These are phyloP conservation scores for Colletotrichum camelliae DNA, from an alignment of 2,329 filamentous ascomycete species.

Conservation along the genomic window DNA sequence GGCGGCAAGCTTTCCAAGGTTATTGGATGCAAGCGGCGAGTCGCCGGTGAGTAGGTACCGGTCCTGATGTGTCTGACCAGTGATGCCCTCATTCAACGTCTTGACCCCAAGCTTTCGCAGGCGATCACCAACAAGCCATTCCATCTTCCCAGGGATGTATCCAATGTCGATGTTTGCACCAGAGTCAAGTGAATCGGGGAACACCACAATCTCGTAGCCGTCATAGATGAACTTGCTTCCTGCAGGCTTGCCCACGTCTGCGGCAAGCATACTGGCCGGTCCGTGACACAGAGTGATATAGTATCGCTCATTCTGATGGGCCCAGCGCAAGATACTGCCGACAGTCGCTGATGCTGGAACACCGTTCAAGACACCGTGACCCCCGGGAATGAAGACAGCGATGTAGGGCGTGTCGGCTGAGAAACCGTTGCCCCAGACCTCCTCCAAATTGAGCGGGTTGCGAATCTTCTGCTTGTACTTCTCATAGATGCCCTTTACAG, in stretches of 20 bases:
- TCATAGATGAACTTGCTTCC: not conserved
- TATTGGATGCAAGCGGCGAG: not conserved
- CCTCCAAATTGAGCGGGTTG: not conserved
- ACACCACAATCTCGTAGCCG: not conserved
- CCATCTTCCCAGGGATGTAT: not conserved
- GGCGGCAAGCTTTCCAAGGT: not conserved
- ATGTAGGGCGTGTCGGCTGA: not conserved
- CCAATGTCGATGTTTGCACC: not conserved
- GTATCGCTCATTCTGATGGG: not conserved
- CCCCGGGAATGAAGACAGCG: not conserved
- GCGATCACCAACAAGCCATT: not conserved
- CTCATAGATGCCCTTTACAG: conserved; percentile 1
- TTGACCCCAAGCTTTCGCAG: not conserved
- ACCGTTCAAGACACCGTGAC: not conserved
- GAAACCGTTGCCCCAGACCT: not conserved
- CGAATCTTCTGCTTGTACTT: conserved; percentile 23
- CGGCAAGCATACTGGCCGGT: not conserved
- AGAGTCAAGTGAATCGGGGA: not conserved
- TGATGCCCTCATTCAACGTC: not conserved
- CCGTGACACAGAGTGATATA: not conserved
- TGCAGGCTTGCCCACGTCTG: not conserved
- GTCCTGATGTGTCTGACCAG: not conserved
- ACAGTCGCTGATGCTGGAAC: not conserved
- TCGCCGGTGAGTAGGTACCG: not conserved
- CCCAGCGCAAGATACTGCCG: not conserved